Conservation (phyloP, 2,329 filamentous ascomycete species). For the Colletotrichum tropicicola region DNA sequence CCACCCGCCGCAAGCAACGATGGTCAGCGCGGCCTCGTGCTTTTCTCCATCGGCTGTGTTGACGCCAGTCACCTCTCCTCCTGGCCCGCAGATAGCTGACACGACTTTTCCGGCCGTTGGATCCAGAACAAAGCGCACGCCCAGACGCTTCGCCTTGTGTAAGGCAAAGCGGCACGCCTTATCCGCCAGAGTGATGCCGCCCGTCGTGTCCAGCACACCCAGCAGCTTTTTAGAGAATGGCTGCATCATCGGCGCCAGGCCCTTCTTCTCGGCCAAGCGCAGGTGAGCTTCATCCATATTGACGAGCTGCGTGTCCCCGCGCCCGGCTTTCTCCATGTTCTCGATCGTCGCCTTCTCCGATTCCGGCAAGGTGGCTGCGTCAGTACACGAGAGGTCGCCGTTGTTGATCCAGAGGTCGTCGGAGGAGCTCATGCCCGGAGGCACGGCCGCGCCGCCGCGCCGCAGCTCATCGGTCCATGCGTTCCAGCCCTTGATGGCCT, state of each 20-base stretch:
- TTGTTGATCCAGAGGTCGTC: constrained; percentile 49
- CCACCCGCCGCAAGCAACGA: constrained; percentile 54
- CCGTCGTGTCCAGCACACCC: constrained; percentile 29
- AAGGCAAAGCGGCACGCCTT: constrained; percentile 55
- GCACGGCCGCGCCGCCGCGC: constrained; percentile 35
- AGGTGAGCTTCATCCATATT: constrained; percentile 38
- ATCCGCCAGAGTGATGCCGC: constrained; percentile 53
- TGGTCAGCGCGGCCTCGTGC: constrained; percentile 41
- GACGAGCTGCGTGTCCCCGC: constrained; percentile 44
- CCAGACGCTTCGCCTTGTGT: constrained; percentile 47
- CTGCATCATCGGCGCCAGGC: constrained; percentile 17
- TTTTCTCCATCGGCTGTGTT: constrained; percentile 44
- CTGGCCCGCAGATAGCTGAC: constrained; percentile 30
- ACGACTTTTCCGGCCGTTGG: constrained; percentile 39
- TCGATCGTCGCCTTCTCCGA: constrained; percentile 47
- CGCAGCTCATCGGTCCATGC: constrained; percentile 53
- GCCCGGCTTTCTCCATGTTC: constrained; percentile 44
- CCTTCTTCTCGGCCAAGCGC: constrained; percentile 36
- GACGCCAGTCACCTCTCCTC: constrained; percentile 39
- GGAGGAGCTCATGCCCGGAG: constrained; percentile 43
- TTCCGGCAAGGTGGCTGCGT: constrained; percentile 31
- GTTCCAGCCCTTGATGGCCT: constrained; percentile 51
- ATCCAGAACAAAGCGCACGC: constrained; percentile 52
- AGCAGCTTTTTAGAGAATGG: background rate
- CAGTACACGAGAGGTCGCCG: constrained; percentile 41